phyloP scores from a whole-genome alignment of 306 rosid species.

The Mimosa bimucronata region DNA sequence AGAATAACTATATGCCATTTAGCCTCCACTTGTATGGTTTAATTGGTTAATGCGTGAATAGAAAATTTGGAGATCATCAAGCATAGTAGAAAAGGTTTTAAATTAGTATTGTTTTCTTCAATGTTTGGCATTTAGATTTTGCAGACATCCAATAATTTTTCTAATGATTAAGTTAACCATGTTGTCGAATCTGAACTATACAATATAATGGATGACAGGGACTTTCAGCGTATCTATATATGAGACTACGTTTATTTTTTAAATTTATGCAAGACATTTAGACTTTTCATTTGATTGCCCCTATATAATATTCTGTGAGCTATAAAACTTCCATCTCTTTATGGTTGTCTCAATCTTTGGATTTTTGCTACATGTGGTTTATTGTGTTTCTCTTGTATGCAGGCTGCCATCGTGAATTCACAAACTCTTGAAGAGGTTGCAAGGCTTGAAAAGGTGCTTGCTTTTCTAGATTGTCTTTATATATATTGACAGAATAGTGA shows the following conservation, averaged over 20 bases:
- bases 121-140: background rate
- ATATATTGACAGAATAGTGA: too few species aligned
- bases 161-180: background rate
- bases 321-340: background rate
- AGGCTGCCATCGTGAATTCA: conserved; percentile 99
- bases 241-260: background rate
- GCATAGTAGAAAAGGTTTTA: background rate
- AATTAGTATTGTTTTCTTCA: background rate
- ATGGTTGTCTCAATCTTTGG: conserved; percentile 9
- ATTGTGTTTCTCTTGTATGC: conserved; percentile 38
- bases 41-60: background rate
- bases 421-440: conserved; percentile 99
- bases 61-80: background rate
- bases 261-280: conserved; percentile 17
- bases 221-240: background rate
- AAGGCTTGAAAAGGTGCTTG: conserved; percentile 90
- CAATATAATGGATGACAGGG: background rate
- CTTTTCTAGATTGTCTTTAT: conserved; percentile 19
- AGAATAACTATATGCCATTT: background rate
- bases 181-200: background rate
- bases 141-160: background rate
- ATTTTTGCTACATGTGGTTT: conserved; percentile 30
- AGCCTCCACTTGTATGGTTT: background rate
- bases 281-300: background rate
- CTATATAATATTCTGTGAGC: background rate